phyloP scores from a whole-genome alignment of 805 yeast species.

The Hagleromyces aurorensis region DNA sequence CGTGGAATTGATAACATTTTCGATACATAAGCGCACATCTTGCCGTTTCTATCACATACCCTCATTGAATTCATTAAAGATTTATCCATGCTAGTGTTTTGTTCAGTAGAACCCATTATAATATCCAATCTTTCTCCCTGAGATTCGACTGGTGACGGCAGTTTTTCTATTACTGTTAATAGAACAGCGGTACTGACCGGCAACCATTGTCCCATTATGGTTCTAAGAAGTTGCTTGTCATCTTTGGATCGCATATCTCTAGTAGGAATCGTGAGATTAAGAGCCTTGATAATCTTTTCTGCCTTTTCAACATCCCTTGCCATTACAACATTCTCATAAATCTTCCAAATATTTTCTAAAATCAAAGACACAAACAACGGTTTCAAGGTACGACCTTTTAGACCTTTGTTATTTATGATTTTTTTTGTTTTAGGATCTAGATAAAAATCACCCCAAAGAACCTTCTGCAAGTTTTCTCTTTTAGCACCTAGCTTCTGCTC shows the following conservation, averaged over 20 bases:
- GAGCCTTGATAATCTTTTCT: conserved; percentile 63
- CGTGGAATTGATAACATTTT: conserved; percentile 84
- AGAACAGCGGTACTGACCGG: conserved; percentile 85
- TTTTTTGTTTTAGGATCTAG: conserved; percentile 86
- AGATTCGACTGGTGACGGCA: conserved; percentile 77
- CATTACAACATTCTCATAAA: conserved; percentile 63
- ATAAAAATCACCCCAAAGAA: conserved; percentile 93
- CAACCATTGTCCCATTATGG: conserved; percentile 86
- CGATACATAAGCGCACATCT: conserved; percentile 72
- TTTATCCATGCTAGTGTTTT: conserved; percentile 35
- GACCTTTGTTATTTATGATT: conserved; percentile 57
- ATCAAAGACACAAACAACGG: conserved; percentile 84
- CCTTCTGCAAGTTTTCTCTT: conserved; percentile 66
- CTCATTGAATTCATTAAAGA: conserved; percentile 48
- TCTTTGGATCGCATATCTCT: conserved; percentile 79
- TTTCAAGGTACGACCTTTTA: conserved; percentile 55
- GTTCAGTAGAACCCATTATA: conserved; percentile 46
- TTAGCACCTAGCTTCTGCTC: conserved; percentile 80
- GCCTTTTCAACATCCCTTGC: conserved; percentile 63
- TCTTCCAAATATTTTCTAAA: conserved; percentile 86
- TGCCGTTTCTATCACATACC: conserved; percentile 59
- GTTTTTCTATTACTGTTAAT: conserved; percentile 71
- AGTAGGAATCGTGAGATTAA: conserved; percentile 60
- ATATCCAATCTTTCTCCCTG: conserved; percentile 66
- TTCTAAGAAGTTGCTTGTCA: conserved; percentile 48